Evolutionary conservation across 768 basidiomycete genomes (phyloP).

Genomic region (Amanita rubescens): DNA sequence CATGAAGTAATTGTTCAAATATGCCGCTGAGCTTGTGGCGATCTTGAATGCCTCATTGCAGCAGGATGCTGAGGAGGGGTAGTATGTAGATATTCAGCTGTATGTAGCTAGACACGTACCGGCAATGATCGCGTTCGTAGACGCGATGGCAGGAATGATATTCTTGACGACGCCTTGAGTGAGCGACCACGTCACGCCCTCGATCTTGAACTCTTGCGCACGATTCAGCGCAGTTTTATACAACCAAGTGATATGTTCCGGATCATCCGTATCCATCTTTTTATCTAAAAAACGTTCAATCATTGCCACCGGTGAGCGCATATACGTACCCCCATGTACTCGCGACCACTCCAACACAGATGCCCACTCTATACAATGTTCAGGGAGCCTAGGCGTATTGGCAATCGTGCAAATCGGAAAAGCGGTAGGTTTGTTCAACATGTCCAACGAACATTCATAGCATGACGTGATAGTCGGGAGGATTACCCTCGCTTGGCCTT

Average conservation of each 20-base stretch:
- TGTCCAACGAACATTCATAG: slow-evolving; percentile 97
- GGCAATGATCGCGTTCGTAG: slow-evolving; percentile 97
- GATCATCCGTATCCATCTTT: slow-evolving; percentile 96
- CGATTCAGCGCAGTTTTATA: slow-evolving; percentile 74
- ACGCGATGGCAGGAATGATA: slow-evolving; percentile 98
- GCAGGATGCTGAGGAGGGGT: slow-evolving; percentile 65
- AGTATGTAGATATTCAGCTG: background rate
- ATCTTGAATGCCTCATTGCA: slow-evolving; percentile 99
- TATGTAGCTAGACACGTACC: slow-evolving; percentile 36
- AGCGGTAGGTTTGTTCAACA: slow-evolving; percentile 94
- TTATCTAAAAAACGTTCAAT: slow-evolving; percentile 65
- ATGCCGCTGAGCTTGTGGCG: slow-evolving; percentile 90
- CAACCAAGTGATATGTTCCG: slow-evolving; percentile 94
- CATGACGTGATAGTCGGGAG: slow-evolving; percentile 92
- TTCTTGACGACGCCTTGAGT: slow-evolving; percentile 99
- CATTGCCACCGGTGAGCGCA: no score
- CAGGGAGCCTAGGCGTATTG: slow-evolving; percentile 94
- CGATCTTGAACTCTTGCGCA: slow-evolving; percentile 92
- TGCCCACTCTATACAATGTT: slow-evolving; percentile 99
- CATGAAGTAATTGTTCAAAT: slow-evolving; percentile 97
- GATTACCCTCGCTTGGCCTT: slow-evolving; percentile 96
- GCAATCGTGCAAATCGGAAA: slow-evolving; percentile 99
- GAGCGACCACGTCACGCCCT: slow-evolving; percentile 95
- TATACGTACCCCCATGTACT: slow-evolving; percentile 66
- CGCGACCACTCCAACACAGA: slow-evolving; percentile 98